Evolutionary conservation across 1,139 yeast species (phyloP).

Genomic region (Yamadazyma mexicana): DNA sequence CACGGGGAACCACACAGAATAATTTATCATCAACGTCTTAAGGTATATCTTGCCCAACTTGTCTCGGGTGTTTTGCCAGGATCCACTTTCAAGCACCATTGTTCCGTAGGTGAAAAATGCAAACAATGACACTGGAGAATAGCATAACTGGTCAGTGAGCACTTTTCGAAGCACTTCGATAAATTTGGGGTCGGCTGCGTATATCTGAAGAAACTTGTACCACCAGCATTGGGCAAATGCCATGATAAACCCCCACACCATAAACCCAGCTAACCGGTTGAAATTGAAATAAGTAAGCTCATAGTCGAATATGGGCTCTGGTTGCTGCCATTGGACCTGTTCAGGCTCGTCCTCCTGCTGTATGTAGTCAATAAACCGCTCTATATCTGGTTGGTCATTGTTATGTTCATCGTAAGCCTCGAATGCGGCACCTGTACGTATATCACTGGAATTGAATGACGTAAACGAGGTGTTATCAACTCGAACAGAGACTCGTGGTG

Average conservation of each 20-base stretch:
- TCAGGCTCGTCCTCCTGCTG: conserved; percentile 19
- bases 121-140: conserved; percentile 81
- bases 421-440: conserved; percentile 2
- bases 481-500: conserved; percentile 23
- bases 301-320: background rate
- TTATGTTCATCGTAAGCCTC: conserved; percentile 6
- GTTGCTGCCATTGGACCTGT: background rate
- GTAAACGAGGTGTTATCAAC: conserved; percentile 16
- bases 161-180: conserved; percentile 85
- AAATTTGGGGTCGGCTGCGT: conserved; percentile 77
- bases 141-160: conserved; percentile 83
- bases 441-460: conserved; percentile 17
- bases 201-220: conserved; percentile 83
- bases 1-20: conserved; percentile 92
- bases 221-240: conserved; percentile 86
- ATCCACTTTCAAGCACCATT: conserved; percentile 74
- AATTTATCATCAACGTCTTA: conserved; percentile 75
- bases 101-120: conserved; percentile 85
- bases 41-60: conserved; percentile 69
- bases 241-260: conserved; percentile 83
- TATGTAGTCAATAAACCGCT: conserved; percentile 39
- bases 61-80: conserved; percentile 57
- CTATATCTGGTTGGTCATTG: conserved; percentile 16
- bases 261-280: conserved; percentile 73
- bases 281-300: conserved; percentile 55